Conservation (phyloP, 768 basidiomycete genomes). For the Mycena latifolia region DNA sequence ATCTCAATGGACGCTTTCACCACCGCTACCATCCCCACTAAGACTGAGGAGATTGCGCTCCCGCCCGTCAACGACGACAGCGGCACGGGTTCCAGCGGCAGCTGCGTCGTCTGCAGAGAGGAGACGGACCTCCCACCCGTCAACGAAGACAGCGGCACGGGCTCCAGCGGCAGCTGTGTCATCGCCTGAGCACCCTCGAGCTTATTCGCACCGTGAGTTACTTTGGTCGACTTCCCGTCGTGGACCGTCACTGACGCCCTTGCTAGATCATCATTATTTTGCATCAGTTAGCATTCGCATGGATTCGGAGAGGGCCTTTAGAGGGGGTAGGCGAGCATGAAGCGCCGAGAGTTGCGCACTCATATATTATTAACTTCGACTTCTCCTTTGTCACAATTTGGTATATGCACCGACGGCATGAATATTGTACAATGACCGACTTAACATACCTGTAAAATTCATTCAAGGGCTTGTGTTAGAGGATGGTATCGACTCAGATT, state of each 20-base stretch:
- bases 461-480: too few species aligned
- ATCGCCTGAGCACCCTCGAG: constrained; percentile 5
- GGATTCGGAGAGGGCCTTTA: too few species aligned
- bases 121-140: constrained; percentile 8
- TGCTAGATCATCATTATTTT: background rate
- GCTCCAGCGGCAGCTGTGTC: constrained; percentile 18
- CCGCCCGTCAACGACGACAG: constrained; percentile 25
- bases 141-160: constrained; percentile 18
- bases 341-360: background rate
- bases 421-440: too few species aligned
- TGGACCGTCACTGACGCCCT: background rate
- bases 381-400: background rate
- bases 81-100: constrained; percentile 11
- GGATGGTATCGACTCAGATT: too few species aligned
- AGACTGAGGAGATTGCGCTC: background rate
- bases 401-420: too few species aligned
- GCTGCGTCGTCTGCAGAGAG: constrained; percentile 22
- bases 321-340: background rate
- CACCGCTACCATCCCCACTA: constrained; percentile 2
- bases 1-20: constrained; percentile 13
- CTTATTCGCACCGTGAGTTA: background rate
- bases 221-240: background rate
- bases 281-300: background rate
- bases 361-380: background rate
- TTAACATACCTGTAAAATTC: too few species aligned